phyloP scores from a whole-genome alignment of 208 protist genomes.

The Strigomonas galati region DNA sequence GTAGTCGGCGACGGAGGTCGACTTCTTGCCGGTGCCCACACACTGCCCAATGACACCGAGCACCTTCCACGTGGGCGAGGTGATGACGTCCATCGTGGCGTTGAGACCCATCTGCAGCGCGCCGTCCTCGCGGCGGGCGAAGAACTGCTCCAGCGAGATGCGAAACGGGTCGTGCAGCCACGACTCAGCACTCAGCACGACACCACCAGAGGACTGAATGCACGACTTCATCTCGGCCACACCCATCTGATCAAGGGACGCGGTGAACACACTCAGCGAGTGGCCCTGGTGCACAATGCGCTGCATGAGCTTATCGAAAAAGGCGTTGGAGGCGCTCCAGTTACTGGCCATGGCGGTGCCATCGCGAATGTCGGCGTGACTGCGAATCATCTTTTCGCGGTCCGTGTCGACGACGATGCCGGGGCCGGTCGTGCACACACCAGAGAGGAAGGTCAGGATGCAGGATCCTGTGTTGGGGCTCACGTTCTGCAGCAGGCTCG shows the following conservation, averaged over 20 bases:
- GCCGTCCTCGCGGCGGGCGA: constrained; percentile 78
- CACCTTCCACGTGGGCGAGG: constrained; percentile 95
- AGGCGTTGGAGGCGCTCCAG: constrained; percentile 76
- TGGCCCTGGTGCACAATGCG: constrained; percentile 93
- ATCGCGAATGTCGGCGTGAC: constrained; percentile 96
- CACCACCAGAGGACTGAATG: constrained; percentile 91
- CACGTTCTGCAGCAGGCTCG: constrained; percentile 90
- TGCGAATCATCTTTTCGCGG: constrained; percentile 94
- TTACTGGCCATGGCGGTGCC: constrained; percentile 63
- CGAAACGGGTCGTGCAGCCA: constrained; percentile 96
- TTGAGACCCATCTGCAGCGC: constrained; percentile 94
- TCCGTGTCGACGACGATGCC: constrained; percentile 92
- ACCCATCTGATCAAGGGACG: constrained; percentile 96
- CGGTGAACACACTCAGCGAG: constrained; percentile 96
- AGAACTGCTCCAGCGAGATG: constrained; percentile 90
- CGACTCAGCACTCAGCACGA: constrained; percentile 95
- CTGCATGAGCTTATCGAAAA: constrained; percentile 95
- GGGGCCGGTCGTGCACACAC: constrained; percentile 93
- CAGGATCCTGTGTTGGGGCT: constrained; percentile 90
- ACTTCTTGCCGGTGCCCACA: constrained; percentile 92
- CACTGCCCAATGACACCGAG: constrained; percentile 92
- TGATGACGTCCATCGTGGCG: constrained; percentile 95
- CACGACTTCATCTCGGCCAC: constrained; percentile 96
- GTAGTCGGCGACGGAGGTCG: constrained; percentile 69
- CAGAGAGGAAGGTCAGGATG: constrained; percentile 96